Conservation (phyloP, 257 asterid genomes). For the Petunia secreta region DNA sequence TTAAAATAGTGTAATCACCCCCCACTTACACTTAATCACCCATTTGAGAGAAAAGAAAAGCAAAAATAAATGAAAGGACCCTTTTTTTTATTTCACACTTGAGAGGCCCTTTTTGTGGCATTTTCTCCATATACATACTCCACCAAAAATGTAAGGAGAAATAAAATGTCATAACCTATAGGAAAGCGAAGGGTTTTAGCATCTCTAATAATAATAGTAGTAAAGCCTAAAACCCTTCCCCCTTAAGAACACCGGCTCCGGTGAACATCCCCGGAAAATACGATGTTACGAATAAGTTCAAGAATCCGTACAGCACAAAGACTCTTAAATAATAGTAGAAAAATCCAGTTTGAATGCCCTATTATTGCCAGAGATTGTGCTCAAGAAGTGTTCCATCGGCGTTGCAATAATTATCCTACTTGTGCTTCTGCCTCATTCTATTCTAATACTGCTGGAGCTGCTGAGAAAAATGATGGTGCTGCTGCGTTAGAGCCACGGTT, state of each 20-base stretch:
- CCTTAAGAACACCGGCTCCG: conserved; percentile 17
- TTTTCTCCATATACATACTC: no score
- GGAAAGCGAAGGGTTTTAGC: background rate
- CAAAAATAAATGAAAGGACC: no score
- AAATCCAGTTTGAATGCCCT: conserved; percentile 8
- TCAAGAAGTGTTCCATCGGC: background rate
- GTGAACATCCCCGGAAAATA: background rate
- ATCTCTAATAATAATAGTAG: background rate
- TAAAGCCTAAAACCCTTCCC: background rate
- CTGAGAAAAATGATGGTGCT: conserved; percentile 9
- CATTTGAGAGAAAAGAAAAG: no score
- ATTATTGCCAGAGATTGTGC: background rate
- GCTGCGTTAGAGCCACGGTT: conserved; percentile 31
- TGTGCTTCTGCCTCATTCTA: background rate
- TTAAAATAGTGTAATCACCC: no score
- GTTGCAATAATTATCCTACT: background rate
- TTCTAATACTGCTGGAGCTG: conserved; percentile 1
- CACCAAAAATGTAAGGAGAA: no score
- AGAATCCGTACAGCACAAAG: conserved; percentile 24
- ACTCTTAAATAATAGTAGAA: background rate
- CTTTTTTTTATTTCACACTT: no score
- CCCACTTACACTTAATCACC: no score
- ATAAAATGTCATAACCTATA: no score
- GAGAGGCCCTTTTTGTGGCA: no score
- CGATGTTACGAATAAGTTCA: conserved; percentile 33